These are phyloP conservation scores for Aegle marmelos DNA, from an alignment of 345 rosid species.

Conservation along the genomic window DNA sequence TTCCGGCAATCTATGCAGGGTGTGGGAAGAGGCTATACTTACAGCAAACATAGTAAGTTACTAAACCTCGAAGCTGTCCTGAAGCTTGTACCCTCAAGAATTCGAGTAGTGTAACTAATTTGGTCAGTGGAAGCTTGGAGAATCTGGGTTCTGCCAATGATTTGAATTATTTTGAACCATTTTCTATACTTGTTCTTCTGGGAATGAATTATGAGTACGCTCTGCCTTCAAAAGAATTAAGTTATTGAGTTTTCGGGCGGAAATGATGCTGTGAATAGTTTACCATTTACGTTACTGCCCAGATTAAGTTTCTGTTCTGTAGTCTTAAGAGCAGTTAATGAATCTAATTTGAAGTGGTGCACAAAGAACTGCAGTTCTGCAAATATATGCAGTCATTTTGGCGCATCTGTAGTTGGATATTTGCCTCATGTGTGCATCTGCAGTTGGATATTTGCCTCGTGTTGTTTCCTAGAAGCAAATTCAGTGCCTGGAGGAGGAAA, in stretches of 20 bases:
- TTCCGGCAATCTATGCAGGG: slow-evolving; percentile 48
- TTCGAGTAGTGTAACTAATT: slow-evolving; percentile 26
- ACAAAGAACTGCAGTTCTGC: slow-evolving; percentile 16
- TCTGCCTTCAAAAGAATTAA: slow-evolving; percentile 14
- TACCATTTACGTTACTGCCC: slow-evolving; percentile 10
- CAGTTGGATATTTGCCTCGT: slow-evolving; percentile 22
- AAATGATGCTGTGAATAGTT: background rate
- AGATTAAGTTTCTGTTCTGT: slow-evolving; percentile 18
- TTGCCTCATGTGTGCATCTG: slow-evolving; percentile 14
- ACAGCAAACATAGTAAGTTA: background rate
- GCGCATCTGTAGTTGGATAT: background rate
- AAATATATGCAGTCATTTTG: slow-evolving; percentile 21
- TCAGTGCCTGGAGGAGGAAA: slow-evolving; percentile 22
- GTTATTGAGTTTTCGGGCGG: slow-evolving; percentile 1
- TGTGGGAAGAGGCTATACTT: slow-evolving; percentile 30
- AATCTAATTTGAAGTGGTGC: slow-evolving; percentile 25
- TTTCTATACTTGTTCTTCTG: slow-evolving; percentile 39
- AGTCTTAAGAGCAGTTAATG: slow-evolving; percentile 8
- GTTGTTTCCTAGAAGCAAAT: slow-evolving; percentile 24
- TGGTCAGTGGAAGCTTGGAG: slow-evolving; percentile 45
- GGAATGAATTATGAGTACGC: slow-evolving; percentile 15
- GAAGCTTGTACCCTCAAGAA: slow-evolving; percentile 38
- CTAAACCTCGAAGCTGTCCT: slow-evolving; percentile 28
- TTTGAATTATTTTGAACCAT: slow-evolving; percentile 30
- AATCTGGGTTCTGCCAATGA: slow-evolving; percentile 23